Evolutionary conservation across 2,329 filamentous ascomycete species (phyloP).

Genomic region (Aspergillus latus): DNA sequence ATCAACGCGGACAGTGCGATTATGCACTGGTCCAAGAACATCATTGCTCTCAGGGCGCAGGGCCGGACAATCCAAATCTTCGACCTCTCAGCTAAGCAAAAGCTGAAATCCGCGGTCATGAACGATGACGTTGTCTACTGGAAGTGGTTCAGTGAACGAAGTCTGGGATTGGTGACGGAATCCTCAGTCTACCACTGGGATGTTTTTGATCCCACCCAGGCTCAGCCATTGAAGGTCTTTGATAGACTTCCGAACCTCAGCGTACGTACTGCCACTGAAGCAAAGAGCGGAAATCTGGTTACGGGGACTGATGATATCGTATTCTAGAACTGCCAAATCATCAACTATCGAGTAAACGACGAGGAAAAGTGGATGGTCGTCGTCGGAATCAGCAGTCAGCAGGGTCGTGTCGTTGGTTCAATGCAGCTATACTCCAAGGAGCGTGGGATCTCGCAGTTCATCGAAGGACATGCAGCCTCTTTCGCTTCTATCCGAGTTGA

Average conservation of each 20-base stretch:
- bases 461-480: slow-evolving; percentile 93
- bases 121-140: slow-evolving; percentile 97
- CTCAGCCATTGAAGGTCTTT: slow-evolving; percentile 83
- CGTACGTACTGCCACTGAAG: slow-evolving; percentile 53
- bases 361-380: slow-evolving; percentile 99
- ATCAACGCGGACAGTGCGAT: slow-evolving; percentile 99
- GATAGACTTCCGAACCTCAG: slow-evolving; percentile 88
- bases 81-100: slow-evolving; percentile 86
- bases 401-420: slow-evolving; percentile 88
- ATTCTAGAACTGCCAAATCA: slow-evolving; percentile 87
- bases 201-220: slow-evolving; percentile 80
- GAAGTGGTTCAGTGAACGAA: slow-evolving; percentile 96
- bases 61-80: slow-evolving; percentile 96
- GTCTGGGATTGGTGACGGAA: slow-evolving; percentile 86
- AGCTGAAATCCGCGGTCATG: slow-evolving; percentile 96
- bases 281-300: neutral
- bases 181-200: slow-evolving; percentile 96
- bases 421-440: slow-evolving; percentile 98
- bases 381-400: slow-evolving; percentile 90
- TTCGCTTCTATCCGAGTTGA: slow-evolving; percentile 89
- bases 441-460: slow-evolving; percentile 93
- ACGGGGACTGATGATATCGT: slow-evolving; percentile 9
- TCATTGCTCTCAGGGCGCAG: slow-evolving; percentile 95
- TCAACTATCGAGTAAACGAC: slow-evolving; percentile 95
- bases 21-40: slow-evolving; percentile 96